phyloP scores from a whole-genome alignment of 495 filamentous ascomycete species.

The Thozetella sp. region DNA sequence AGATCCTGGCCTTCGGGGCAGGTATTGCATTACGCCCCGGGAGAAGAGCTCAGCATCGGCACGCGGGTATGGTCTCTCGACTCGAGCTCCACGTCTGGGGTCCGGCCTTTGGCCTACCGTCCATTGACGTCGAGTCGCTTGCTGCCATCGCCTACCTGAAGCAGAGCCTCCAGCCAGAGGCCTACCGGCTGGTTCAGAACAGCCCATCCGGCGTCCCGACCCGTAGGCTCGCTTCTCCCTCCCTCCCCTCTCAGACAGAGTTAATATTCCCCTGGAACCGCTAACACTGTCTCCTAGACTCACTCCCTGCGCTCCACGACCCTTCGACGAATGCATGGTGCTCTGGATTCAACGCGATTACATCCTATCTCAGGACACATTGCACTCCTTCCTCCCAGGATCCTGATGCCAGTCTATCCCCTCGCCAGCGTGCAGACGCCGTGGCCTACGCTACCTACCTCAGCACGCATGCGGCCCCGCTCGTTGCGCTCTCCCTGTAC shows the following conservation, averaged over 20 bases:
- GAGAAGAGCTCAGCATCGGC: not conserved
- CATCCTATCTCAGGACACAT: constrained; percentile 59
- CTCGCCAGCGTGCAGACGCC: constrained; percentile 70
- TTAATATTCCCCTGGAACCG: constrained; percentile 11
- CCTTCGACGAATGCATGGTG: constrained; percentile 54
- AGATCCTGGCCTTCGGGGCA: too few relatives aligned
- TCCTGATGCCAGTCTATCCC: constrained; percentile 61
- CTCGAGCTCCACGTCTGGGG: constrained; percentile 92
- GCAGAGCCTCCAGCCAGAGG: constrained; percentile 52
- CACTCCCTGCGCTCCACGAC: constrained; percentile 75
- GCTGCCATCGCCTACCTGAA: constrained; percentile 74
- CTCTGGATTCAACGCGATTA: constrained; percentile 73
- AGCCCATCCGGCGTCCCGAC: constrained; percentile 75
- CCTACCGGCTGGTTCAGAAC: constrained; percentile 77
- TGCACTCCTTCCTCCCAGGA: constrained; percentile 58
- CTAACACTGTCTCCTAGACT: constrained; percentile 49
- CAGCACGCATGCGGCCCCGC: constrained; percentile 61
- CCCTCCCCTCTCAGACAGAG: constrained; percentile 4
- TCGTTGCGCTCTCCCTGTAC: constrained; percentile 83
- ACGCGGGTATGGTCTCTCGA: constrained; percentile 15
- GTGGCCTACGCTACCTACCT: constrained; percentile 72
- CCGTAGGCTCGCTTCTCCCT: constrained; percentile 52
- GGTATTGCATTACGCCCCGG: too few relatives aligned
- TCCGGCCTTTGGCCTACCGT: constrained; percentile 82
- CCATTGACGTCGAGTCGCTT: constrained; percentile 87